phyloP scores from a whole-genome alignment of 352 stramenopile species.

The Phytophthora hybrid region DNA sequence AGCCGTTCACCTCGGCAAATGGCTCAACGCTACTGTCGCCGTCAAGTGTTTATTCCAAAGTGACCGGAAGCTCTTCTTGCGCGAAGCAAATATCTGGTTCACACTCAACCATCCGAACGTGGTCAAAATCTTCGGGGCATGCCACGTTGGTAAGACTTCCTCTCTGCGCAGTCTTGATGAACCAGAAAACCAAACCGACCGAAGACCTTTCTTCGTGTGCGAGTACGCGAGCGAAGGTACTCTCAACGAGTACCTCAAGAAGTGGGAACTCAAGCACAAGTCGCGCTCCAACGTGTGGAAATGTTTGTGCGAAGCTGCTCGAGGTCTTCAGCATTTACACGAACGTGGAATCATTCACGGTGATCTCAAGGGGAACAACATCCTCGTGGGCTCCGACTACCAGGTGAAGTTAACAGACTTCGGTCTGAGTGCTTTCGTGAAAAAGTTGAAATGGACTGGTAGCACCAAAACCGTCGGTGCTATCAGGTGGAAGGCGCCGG shows the following conservation, averaged over 20 bases:
- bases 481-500: conserved; percentile 46
- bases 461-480: conserved; percentile 22
- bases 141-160: conserved; percentile 38
- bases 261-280: conserved; percentile 18
- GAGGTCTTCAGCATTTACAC: conserved; percentile 41
- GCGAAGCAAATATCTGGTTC: conserved; percentile 49
- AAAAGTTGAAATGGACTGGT: conserved; percentile 26
- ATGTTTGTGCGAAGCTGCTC: conserved; percentile 36
- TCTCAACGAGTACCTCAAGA: conserved; percentile 37
- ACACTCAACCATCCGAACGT: conserved; percentile 49
- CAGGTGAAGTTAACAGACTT: conserved; percentile 50
- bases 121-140: conserved; percentile 50
- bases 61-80: conserved; percentile 39
- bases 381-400: conserved; percentile 66
- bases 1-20: conserved; percentile 38
- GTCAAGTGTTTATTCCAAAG: conserved; percentile 48
- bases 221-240: conserved; percentile 40
- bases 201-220: conserved; percentile 45
- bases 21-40: conserved; percentile 42
- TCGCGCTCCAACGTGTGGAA: conserved; percentile 28
- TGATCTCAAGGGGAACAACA: conserved; percentile 88
- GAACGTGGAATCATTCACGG: conserved; percentile 67
- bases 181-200: conserved; percentile 14
- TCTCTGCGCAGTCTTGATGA: conserved; percentile 24
- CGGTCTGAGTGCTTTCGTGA: conserved; percentile 35